Conservation (phyloP, 2,329 filamentous ascomycete species). For the Penicillium sp. region DNA sequence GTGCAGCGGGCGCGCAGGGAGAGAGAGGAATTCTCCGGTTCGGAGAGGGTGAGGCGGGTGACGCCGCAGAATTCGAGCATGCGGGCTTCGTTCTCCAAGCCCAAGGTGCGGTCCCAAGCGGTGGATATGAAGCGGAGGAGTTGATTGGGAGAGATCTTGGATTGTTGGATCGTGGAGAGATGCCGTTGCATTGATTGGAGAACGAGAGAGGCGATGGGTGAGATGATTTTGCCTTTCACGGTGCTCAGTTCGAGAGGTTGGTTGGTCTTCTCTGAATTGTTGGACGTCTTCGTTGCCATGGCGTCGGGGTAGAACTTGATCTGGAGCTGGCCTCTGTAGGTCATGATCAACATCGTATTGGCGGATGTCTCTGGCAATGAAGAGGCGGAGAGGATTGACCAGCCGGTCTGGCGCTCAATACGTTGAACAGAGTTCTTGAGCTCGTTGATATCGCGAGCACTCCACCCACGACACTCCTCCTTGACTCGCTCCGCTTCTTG, state of each 20-base stretch:
- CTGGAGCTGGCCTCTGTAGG: constrained; percentile 47
- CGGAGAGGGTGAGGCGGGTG: constrained; percentile 41
- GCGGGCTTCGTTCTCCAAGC: constrained; percentile 48
- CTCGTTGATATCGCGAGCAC: constrained; percentile 74
- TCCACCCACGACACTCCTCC: constrained; percentile 90
- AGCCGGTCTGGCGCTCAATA: constrained; percentile 49
- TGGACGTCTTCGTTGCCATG: constrained; percentile 33
- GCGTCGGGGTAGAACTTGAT: constrained; percentile 47
- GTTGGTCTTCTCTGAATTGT: constrained; percentile 27
- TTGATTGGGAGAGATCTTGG: constrained; percentile 40
- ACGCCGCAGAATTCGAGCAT: constrained; percentile 51
- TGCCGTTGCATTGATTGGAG: constrained; percentile 47
- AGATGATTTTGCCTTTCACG: constrained; percentile 26
- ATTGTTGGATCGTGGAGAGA: constrained; percentile 40
- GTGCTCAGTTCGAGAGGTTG: constrained; percentile 41
- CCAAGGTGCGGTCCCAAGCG: constrained; percentile 47
- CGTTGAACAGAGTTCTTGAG: constrained; percentile 66
- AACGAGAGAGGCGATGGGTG: constrained; percentile 46
- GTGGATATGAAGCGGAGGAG: constrained; percentile 47
- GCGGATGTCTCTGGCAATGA: constrained; percentile 28
- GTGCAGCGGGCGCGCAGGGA: constrained; percentile 45
- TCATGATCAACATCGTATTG: constrained; percentile 45
- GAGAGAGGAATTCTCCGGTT: constrained; percentile 28
- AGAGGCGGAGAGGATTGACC: constrained; percentile 47
- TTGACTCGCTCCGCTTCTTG: constrained; percentile 79